Percentiles rank a stretch among this genome's conserved stretches.
Evolutionary conservation across 257 asterid genomes (phyloP).

Genomic region (Eucommia ulmoides): DNA sequence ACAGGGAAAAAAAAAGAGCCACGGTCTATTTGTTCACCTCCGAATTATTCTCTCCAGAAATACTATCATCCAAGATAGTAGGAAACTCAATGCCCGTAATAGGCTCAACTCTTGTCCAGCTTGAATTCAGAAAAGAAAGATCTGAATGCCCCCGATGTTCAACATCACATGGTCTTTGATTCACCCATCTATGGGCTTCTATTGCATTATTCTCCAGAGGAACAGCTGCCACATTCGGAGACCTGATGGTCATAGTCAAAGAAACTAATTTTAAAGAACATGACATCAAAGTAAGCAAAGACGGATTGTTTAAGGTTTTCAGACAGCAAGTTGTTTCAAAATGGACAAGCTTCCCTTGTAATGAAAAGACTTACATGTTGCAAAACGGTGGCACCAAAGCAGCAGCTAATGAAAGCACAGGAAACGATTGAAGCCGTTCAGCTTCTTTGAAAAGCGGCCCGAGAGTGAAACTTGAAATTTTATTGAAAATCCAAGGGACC

Average conservation of each 20-base stretch:
- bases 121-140: conserved; percentile 34
- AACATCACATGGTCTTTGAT: conserved; percentile 53
- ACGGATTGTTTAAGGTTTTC: too few relatives aligned
- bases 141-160: conserved; percentile 43
- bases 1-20: neutral
- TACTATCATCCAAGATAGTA: conserved; percentile 43
- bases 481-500: conserved; percentile 32
- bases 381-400: conserved; percentile 61
- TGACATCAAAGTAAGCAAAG: too few relatives aligned
- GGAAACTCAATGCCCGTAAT: conserved; percentile 95
- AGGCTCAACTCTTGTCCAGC: conserved; percentile 65
- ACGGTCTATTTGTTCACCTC: conserved; percentile 38
- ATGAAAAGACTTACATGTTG: conserved; percentile 51
- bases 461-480: conserved; percentile 46
- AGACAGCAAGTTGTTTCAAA: neutral
- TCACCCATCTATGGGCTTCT: conserved; percentile 37
- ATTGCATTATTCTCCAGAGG: conserved; percentile 34
- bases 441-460: conserved; percentile 48
- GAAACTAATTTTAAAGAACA: too few relatives aligned
- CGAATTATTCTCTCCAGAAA: conserved; percentile 40
- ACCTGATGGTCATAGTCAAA: conserved; percentile 27
- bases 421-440: conserved; percentile 44
- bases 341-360: neutral
- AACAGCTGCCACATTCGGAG: conserved; percentile 38
- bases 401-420: conserved; percentile 62